A percentile compares a stretch with the other conserved stretches of the same genome.
These are phyloP conservation scores for Rhynchospora tenuis DNA, from an alignment of 176 grass and related monocot species.

Conservation along the genomic window DNA sequence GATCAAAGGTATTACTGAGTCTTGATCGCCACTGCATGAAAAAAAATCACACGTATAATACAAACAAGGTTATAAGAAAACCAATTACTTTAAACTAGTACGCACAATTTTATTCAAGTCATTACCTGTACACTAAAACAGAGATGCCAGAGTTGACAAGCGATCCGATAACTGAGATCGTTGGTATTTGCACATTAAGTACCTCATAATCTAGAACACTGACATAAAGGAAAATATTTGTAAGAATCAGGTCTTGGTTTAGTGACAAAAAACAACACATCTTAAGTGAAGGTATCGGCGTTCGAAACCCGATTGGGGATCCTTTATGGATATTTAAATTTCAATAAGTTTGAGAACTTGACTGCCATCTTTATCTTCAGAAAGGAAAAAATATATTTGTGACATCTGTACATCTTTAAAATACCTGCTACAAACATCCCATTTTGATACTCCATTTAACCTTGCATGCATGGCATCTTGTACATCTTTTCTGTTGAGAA, in stretches of 20 bases:
- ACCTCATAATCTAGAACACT: slow-evolving; percentile 90
- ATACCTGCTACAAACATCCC: slow-evolving; percentile 92
- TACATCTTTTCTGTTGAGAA: slow-evolving; percentile 82
- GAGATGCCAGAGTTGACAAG: slow-evolving; percentile 57
- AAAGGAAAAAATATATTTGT: neutral
- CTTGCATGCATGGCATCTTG: slow-evolving; percentile 60
- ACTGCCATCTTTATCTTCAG: too few species aligned
- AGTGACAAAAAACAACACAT: too few species aligned
- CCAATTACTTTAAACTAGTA: neutral
- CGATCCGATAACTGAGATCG: slow-evolving; percentile 61
- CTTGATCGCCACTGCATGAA: slow-evolving; percentile 75
- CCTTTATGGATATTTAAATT: neutral
- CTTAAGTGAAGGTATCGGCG: too few species aligned
- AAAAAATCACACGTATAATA: neutral
- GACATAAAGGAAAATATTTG: slow-evolving; percentile 2
- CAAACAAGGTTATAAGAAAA: neutral
- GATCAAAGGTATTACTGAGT: slow-evolving; percentile 88
- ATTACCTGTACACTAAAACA: slow-evolving; percentile 92
- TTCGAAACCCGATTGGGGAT: too few species aligned
- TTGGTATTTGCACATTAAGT: slow-evolving; percentile 87
- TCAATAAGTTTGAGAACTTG: too few species aligned
- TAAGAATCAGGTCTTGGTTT: neutral
- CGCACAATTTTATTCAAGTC: neutral
- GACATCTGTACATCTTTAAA: neutral
- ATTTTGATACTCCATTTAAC: slow-evolving; percentile 60